Evolutionary conservation across 768 basidiomycete genomes (phyloP), one percentile per base, ranked within the genome.

Genomic region (Lactarius psammicola): DNA sequence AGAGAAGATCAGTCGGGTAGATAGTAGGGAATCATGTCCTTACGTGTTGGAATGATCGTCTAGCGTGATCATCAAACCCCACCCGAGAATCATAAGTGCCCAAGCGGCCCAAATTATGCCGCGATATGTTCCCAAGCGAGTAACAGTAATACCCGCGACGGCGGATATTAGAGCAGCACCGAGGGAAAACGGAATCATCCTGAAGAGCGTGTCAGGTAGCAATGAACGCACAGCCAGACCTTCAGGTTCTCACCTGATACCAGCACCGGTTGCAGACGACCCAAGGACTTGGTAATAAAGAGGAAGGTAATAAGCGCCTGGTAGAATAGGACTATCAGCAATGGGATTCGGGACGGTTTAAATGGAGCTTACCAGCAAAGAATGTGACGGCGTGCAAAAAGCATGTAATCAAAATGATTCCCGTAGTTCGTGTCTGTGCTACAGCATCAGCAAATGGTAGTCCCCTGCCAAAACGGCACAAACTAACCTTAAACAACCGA

Each of bases 221-320:
- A 55, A 9, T n/a, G 40, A 15, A 60, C 6, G 28, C n/a, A 36
- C 26, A 26, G 26, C 55, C 28, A 23, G 28, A 38, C 18, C n/a
- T 17, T 6, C 17, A n/a, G 15, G 31, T 17, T 26, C 60, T 74
- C 73, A 87, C 88, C 83, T 79, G 26, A 92, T 80, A 59, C 88
- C 89, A 31, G 89, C 82, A 55, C 76, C 80, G 0, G 89, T 91
- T 7, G 90, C 89, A 9, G 88, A 88, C 0, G 89, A 80, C 0
- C 91, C 91, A 15, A 92, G 81, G 2, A 88, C 83, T 77, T 94
- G 91, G 75, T 82, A 94, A 73, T 88, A 94, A 2, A 92, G 72
- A 1, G 91, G 90, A 8, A 93, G 80, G 70, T 92, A 92, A 71
- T 78, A 88, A 53, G 85, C 82, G 34, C 81, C 82, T 82, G 44